Evolutionary conservation across 1,284 basidiomycete species (phyloP), one percentile per base, ranked within the genome.

Genomic region (Cryptococcus sp.): DNA sequence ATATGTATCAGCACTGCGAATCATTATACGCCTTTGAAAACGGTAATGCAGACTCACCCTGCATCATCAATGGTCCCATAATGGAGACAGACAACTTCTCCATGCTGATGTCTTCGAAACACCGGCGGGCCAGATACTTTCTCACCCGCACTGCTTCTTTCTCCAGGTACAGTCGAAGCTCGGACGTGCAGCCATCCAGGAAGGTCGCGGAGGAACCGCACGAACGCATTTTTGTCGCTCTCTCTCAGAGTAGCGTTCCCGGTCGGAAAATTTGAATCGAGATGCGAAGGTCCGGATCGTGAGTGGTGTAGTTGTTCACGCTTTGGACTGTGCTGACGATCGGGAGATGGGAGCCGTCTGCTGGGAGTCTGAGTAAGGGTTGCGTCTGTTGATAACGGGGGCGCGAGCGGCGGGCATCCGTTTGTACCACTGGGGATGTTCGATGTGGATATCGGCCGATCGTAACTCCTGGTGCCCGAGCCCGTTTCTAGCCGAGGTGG

Each of bases 31-130:
- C 19, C n/a, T 22, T 46, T 22, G 25, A 11, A n/a, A 6, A 3
- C 17, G 17, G 35, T 11, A 23, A 5, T 3, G 16, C 22, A 4
- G 25, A 63, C 63, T 67, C 58, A 68, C 65, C 71, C 78, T 5
- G 66, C 69, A 64, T 79, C 78, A 49, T 79, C 78, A 30, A 79
- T 72, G 41, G 78, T 79, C 10, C 73, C 74, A 66, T 79, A 79
- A 62, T 77, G 73, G 47, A 79, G 58, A 60, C 77, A 77, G 49
- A 68, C 68, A 3, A 79, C 78, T 56, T 79, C 75, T 8, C 78
- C 78, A 47, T 68, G 69, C 46, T 63, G 59, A 57, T 69, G 69
- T 46, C 65, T 58, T 50, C 60, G 56, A 41, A 52, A 47, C 3
- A 48, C 5, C 30, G 42, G 42, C 16, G 42, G n/a, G 22, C 43